Percentiles rank a stretch among this genome's conserved stretches.
Evolutionary conservation across 2,329 filamentous ascomycete species (phyloP).

Genomic region (Cryphonectria carpinicola): DNA sequence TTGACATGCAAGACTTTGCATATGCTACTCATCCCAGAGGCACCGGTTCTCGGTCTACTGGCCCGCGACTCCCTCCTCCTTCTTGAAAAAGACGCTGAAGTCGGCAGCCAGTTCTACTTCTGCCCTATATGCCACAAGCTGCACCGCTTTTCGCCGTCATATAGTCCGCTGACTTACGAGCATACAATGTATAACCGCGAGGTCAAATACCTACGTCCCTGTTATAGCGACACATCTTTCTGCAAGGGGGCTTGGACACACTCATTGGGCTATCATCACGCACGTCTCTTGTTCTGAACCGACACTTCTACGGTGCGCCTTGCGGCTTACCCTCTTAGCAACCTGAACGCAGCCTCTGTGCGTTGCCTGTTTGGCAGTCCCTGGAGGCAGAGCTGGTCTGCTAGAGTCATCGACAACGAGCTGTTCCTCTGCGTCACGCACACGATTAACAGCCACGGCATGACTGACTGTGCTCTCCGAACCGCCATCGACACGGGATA

Average conservation of each 20-base stretch:
- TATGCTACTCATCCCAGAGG: not conserved
- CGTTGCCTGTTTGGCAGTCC: not conserved
- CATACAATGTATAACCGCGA: not conserved
- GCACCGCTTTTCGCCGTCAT: conserved; percentile 2
- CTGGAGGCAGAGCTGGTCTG: not conserved
- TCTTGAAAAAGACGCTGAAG: not conserved
- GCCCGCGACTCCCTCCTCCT: not conserved
- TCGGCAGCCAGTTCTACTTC: conserved; percentile 6
- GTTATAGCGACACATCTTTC: not conserved
- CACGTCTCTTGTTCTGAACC: not conserved
- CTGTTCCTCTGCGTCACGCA: not conserved
- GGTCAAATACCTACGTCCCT: not conserved
- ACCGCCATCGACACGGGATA: too few species aligned
- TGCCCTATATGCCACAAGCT: conserved; percentile 2
- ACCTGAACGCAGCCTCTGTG: not conserved
- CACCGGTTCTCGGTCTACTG: not conserved
- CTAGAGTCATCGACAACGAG: not conserved
- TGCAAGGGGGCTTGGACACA: not conserved
- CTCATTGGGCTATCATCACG: not conserved
- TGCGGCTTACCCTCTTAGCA: not conserved
- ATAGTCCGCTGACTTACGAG: not conserved
- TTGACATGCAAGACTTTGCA: not conserved
- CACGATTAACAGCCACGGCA: not conserved
- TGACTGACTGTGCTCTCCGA: not conserved
- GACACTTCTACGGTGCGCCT: not conserved